These are phyloP conservation scores for Prunus campanulata DNA, from an alignment of 306 rosid genomes.

Conservation along the genomic window DNA sequence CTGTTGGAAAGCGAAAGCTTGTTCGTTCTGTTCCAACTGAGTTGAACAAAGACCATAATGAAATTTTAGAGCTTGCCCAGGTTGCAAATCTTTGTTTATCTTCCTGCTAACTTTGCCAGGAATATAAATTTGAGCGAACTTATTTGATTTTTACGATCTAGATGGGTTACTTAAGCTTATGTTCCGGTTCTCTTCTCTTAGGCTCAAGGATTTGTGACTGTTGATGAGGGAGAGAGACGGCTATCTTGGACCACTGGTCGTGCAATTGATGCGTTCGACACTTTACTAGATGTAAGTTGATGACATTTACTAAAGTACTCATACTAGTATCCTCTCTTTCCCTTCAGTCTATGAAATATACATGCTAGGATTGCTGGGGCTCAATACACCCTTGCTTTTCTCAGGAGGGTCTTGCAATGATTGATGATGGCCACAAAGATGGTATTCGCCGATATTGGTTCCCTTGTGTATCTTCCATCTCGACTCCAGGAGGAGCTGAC, in stretches of 20 bases:
- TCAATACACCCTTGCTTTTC: constrained; percentile 15
- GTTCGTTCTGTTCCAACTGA: constrained; percentile 98
- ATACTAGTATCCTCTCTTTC: background rate
- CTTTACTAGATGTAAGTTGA: constrained; percentile 69
- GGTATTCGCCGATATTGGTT: constrained; percentile 86
- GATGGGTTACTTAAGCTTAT: background rate
- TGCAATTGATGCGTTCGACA: constrained; percentile 87
- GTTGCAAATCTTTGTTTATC: constrained; percentile 29
- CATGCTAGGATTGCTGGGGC: constrained; percentile 2
- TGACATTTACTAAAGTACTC: background rate
- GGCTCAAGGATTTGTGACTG: constrained; percentile 92
- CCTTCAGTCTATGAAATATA: background rate
- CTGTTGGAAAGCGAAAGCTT: constrained; percentile 91
- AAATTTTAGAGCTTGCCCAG: constrained; percentile 97
- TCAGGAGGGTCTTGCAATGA: constrained; percentile 98
- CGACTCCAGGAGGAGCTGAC: constrained; percentile 51
- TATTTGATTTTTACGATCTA: background rate
- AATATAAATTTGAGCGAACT: background rate
- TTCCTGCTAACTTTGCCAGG: background rate
- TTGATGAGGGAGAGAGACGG: constrained; percentile 72
- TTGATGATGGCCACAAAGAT: constrained; percentile 95
- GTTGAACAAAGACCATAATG: constrained; percentile 95
- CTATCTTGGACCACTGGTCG: constrained; percentile 88
- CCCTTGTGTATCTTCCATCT: constrained; percentile 83
- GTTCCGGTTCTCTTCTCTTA: constrained; percentile 25